Base-by-base conservation (phyloP, 2,329 filamentous ascomycete genomes). In the Aspergillus pseudoglaucus region DNA sequence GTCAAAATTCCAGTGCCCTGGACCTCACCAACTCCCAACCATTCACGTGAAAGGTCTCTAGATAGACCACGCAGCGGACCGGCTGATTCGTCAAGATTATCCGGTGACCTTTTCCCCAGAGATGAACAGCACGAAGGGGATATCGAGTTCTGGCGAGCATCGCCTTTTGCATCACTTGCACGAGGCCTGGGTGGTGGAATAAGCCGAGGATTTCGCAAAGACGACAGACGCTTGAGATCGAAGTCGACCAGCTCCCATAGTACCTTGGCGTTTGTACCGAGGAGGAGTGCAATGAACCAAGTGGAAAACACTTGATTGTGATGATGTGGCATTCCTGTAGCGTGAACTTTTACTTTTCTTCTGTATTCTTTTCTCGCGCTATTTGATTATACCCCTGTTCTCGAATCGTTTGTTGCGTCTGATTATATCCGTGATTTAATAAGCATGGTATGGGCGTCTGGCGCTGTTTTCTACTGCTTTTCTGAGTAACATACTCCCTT, bases 121-220 rank as follows among this genome's bases (percentile, higher is more conserved):
- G 52, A 51, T 30, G 58, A 56, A n/a, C 66, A 64, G 25, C 53
- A 56, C 15, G 62, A 65, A 47, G 60, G 64, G 23, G 64, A 70
- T 17, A 51, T 71, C 18, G 65, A 67, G 18, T 42, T 56, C 10
- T 69, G 63, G 66, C 62, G 63, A n/a, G 57, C 60, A 8, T 68
- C 65, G 1, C 65, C 66, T 3, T 68, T 72, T 53, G 63, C 65
- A 6, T 66, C 68, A 15, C 62, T 74, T 45, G 68, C 68, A 3
- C 56, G 67, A 50, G 71, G 71, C 1, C 60, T 73, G 14, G 69
- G 70, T 10, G 69, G 65, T 18, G 70, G 70, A 2, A 52, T 73
- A 23, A 73, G 67, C 51, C 65, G 68, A 45, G 71, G 68, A 3
- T 51, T 73, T 43, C 60, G 59, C 38, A 45, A 52, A 6, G 65